A percentile compares a stretch with the other conserved stretches of the same genome.
phyloP scores from a whole-genome alignment of 2,329 filamentous ascomycete species.

The Tothia fuscella region DNA sequence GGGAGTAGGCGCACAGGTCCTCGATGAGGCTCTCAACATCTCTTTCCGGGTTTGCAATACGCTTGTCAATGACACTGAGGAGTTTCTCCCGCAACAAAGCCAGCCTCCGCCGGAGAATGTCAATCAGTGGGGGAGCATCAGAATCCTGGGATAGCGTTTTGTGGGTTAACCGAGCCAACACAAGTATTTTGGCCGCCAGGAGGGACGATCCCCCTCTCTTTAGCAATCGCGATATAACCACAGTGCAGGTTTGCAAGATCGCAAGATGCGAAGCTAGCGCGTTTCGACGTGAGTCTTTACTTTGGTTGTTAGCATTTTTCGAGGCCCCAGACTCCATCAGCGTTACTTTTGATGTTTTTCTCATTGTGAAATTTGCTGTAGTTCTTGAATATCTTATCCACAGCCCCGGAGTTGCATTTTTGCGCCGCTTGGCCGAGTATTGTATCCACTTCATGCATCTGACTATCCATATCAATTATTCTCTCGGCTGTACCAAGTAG shows the following conservation, averaged over 20 bases:
- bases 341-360: slow-evolving; percentile 14
- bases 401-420: slow-evolving; percentile 59
- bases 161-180: slow-evolving; percentile 62
- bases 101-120: slow-evolving; percentile 52
- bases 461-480: slow-evolving; percentile 78
- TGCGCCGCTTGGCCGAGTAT: slow-evolving; percentile 61
- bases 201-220: slow-evolving; percentile 35
- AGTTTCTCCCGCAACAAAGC: slow-evolving; percentile 51
- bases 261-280: slow-evolving; percentile 44
- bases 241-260: slow-evolving; percentile 45
- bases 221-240: slow-evolving; percentile 40
- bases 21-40: slow-evolving; percentile 47
- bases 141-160: slow-evolving; percentile 53
- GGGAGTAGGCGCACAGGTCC: slow-evolving; percentile 67
- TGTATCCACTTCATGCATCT: slow-evolving; percentile 63
- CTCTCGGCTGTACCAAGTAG: slow-evolving; percentile 83
- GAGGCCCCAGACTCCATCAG: background rate
- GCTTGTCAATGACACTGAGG: slow-evolving; percentile 50
- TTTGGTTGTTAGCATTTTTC: background rate
- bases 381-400: slow-evolving; percentile 53
- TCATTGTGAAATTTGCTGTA: slow-evolving; percentile 40
- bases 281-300: slow-evolving; percentile 12
- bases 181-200: slow-evolving; percentile 51
- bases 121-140: slow-evolving; percentile 41
- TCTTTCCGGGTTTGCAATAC: slow-evolving; percentile 24